Conservation (phyloP, 2,329 filamentous ascomycete genomes). For the Aaosphaeria pasadenensis region DNA sequence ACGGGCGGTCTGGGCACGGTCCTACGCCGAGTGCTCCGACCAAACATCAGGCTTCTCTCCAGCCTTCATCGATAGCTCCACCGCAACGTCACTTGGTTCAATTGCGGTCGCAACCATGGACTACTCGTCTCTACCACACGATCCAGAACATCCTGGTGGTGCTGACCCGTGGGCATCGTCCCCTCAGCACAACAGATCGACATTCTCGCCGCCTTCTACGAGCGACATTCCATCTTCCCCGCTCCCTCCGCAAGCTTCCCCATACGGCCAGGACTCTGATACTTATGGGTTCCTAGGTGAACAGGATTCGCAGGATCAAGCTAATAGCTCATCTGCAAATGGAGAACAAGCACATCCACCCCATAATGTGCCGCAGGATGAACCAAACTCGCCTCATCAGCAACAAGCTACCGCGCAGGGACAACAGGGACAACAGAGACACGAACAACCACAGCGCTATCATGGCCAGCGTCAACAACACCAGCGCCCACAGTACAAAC, state of each 20-base stretch:
- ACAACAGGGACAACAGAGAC: conserved; percentile 40
- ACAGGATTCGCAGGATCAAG: conserved; percentile 22
- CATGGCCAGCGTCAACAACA: conserved; percentile 35
- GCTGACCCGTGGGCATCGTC: conserved; percentile 63
- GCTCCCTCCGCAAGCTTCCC: conserved; percentile 39
- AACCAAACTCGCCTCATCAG: conserved; percentile 35
- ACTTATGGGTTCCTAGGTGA: conserved; percentile 35
- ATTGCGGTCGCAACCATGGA: conserved; percentile 53
- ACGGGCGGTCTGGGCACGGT: too few species aligned
- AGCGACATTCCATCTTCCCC: conserved; percentile 40
- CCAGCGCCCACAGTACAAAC: conserved; percentile 68
- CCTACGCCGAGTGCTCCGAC: background rate
- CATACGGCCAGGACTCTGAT: conserved; percentile 33
- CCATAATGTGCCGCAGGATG: conserved; percentile 23
- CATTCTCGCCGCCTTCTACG: conserved; percentile 46
- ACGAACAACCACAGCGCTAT: conserved; percentile 46
- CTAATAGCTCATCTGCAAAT: conserved; percentile 26
- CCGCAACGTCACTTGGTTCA: conserved; percentile 14
- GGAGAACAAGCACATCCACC: conserved; percentile 39
- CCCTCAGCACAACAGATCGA: conserved; percentile 50
- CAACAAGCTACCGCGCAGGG: conserved; percentile 30
- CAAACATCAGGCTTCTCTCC: background rate
- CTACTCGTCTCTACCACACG: conserved; percentile 58
- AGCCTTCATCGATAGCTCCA: conserved; percentile 11
- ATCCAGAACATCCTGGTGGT: conserved; percentile 57